Evolutionary conservation across 2,329 filamentous ascomycete genomes (phyloP).

Genomic region (Monilinia laxa): DNA sequence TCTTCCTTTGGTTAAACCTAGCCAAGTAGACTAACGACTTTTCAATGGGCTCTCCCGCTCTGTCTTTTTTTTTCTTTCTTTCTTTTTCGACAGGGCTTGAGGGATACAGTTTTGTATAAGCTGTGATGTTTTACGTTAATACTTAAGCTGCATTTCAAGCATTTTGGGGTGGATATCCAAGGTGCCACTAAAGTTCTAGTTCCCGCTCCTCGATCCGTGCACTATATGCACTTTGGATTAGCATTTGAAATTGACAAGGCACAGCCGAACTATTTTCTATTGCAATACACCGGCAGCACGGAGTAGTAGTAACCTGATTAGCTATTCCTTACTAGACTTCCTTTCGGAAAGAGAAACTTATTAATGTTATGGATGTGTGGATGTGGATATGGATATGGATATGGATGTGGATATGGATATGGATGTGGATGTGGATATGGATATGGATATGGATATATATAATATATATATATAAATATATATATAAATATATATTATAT

Average conservation of each 20-base stretch:
- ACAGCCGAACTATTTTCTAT: no score
- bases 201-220: slow-evolving; percentile 20
- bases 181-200: slow-evolving; percentile 16
- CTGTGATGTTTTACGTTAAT: slow-evolving; percentile 5
- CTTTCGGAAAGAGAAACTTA: no score
- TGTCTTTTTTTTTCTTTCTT: neutral
- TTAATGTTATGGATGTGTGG: neutral
- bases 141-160: slow-evolving; percentile 6
- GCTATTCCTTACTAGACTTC: no score
- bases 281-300: neutral
- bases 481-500: no score
- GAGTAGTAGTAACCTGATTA: no score
- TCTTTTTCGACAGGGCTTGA: slow-evolving; percentile 2
- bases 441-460: no score
- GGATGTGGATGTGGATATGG: no score
- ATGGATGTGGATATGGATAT: no score
- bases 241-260: no score
- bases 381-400: no score
- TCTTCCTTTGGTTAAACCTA: neutral
- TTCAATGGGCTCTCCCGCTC: neutral
- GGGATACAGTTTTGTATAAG: neutral
- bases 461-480: no score
- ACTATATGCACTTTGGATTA: neutral
- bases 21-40: neutral
- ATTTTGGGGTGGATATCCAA: neutral